Evolutionary conservation across 73 alveolate species (phyloP), one percentile per base, ranked within the genome.

Genomic region (Paramecium octaurelia): DNA sequence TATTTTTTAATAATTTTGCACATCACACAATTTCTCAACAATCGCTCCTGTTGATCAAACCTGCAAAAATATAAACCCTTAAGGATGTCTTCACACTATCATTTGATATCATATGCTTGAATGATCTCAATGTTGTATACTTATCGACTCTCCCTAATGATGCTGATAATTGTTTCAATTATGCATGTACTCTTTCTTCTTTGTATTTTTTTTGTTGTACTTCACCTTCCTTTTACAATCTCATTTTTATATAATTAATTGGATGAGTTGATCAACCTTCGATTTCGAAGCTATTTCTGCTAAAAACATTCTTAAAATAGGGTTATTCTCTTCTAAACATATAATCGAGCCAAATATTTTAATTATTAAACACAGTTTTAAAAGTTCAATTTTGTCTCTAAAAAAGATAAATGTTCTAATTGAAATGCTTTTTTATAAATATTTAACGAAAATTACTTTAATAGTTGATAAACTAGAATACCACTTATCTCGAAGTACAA

Each of bases 21-120:
- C 88, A 80, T 96, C 98, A 44, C 96, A 92, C 8, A 97, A 97
- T 93, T 96, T 96, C 23, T 96, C 97, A n/a, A 96, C 83, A 8
- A 93, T 58, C 0, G 98, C 92, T 58, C 97, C 98, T 14, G 96
- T 92, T 16, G 96, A 89, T n/a, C 98, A 97, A 96, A 35, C 97
- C 98, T 14, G 97, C 97, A 36, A 93, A 34, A 73, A 96, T 77
- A 60, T 96, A 93, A 4, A 58, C 75, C 48, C 92, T 93, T 69
- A 96, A 92, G 14, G 96, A 94, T 21, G 96, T 95, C 36, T 96
- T 90, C 35, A 83, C 80, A 35, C 95, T 97, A 29, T 80, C 91
- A 14, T 80, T 23, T 0, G 91, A 43, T 2, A 80, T 80, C 73
- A 80, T 42, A 20, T 86, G 59, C 44, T 95, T 95, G 92, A 94